Evolutionary conservation across 2,329 filamentous ascomycete genomes (phyloP), one percentile per base, ranked within the genome.

Genomic region (Pseudopyrenochaeta lycopersici): DNA sequence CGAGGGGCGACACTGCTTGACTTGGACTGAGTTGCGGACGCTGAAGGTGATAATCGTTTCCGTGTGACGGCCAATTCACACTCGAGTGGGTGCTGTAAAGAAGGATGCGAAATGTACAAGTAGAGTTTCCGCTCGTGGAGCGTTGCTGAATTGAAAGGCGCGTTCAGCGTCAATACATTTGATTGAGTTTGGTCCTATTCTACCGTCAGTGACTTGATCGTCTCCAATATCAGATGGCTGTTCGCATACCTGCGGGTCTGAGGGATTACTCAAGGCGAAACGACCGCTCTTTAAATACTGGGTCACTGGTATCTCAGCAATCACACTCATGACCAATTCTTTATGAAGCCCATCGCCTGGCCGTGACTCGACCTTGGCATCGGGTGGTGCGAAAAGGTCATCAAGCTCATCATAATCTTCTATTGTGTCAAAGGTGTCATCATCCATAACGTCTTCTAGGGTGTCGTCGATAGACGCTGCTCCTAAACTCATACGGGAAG

Each of bases 331-430:
- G 3, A 78, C 62, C 18, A 78, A 51, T 47, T 77, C 76, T 48
- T 76, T 76, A 30, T 72, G 70, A 17, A 78, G 61, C 6, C 75
- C 75, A 52, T 73, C 68, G 18, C 75, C 68, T 1, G 73, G 71
- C 32, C 71, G 68, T 30, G 71, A 61, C 1, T 71, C 69, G 32
- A 55, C 54, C 11, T 64, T 66, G 12, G 59, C 57, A 27, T 75
- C 70, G 43, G 68, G 66, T 7, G 70, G 68, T 6, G 66, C 64
- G 32, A 76, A 75, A 3, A 77, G 62, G 51, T 77, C 73, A 42
- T 76, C 74, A 31, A 74, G 66, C 40, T 75, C 72, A 51, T 77
- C 72, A 45, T 74, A 74, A 40, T 77, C 75, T 23, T 77, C 74
- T 29, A 76, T 60, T 2, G 71, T 72, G 44, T 76, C 73, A 44